phyloP scores from a whole-genome alignment of 208 protist species.

The Leishmania major region DNA sequence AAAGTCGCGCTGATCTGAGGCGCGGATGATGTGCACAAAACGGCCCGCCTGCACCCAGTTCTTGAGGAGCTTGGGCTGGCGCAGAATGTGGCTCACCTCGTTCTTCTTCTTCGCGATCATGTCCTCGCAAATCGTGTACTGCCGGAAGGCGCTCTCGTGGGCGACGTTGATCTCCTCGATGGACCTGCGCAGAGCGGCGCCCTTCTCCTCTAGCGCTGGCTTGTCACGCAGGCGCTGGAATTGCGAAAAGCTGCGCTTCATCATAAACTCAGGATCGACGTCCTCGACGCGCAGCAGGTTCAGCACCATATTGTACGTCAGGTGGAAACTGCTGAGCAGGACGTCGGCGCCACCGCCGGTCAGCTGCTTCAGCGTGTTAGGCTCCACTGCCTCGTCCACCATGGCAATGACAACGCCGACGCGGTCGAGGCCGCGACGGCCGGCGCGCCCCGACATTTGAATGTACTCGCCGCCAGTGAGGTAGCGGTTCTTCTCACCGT shows the following conservation, averaged over 20 bases:
- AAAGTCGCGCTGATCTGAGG: slow-evolving; percentile 68
- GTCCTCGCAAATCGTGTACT: slow-evolving; percentile 86
- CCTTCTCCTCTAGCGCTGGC: slow-evolving; percentile 80
- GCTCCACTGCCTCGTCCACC: slow-evolving; percentile 98
- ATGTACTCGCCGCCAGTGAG: slow-evolving; percentile 99
- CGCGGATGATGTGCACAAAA: slow-evolving; percentile 86
- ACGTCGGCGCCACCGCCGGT: slow-evolving; percentile 94
- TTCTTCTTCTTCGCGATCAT: slow-evolving; percentile 73
- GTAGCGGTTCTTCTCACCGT: slow-evolving; percentile 96
- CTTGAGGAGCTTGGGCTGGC: slow-evolving; percentile 90
- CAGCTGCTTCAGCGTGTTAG: slow-evolving; percentile 93
- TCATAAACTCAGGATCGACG: slow-evolving; percentile 97
- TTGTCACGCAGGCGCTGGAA: slow-evolving; percentile 94
- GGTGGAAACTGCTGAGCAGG: slow-evolving; percentile 97
- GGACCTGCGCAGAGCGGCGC: slow-evolving; percentile 50
- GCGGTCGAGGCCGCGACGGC: slow-evolving; percentile 99
- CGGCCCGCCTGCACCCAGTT: slow-evolving; percentile 96
- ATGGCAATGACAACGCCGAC: slow-evolving; percentile 99
- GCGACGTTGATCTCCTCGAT: slow-evolving; percentile 72
- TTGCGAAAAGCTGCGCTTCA: slow-evolving; percentile 97
- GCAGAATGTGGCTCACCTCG: slow-evolving; percentile 72
- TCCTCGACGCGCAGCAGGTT: slow-evolving; percentile 98
- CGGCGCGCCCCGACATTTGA: slow-evolving; percentile 99
- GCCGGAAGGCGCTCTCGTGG: slow-evolving; percentile 79
- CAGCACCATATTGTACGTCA: slow-evolving; percentile 99